Percentiles rank a stretch among this genome's conserved stretches.
Evolutionary conservation across 768 basidiomycete genomes (phyloP).

Genomic region (Leccinellum albellum): DNA sequence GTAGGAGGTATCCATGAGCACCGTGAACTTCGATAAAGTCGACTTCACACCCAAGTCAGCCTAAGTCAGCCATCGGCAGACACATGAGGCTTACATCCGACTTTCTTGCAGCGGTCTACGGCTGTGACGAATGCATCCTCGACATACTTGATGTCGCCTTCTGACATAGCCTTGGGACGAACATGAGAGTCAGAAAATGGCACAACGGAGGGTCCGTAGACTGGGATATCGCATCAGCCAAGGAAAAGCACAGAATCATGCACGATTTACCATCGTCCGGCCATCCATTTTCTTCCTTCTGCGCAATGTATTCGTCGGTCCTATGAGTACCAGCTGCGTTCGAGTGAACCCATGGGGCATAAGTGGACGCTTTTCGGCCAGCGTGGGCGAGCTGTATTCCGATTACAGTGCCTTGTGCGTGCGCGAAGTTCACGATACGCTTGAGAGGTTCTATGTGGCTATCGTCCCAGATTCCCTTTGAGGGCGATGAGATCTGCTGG

Average conservation of each 20-base stretch:
- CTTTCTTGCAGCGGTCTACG: constrained; percentile 49
- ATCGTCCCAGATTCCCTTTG: constrained; percentile 72
- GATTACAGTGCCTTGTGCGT: constrained; percentile 64
- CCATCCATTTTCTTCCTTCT: constrained; percentile 64
- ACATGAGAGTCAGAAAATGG: constrained; percentile 52
- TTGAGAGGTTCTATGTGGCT: constrained; percentile 67
- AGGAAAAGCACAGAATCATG: neutral
- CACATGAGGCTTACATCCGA: constrained; percentile 49
- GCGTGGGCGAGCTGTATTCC: constrained; percentile 82
- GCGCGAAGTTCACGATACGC: constrained; percentile 70
- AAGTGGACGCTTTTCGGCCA: constrained; percentile 64
- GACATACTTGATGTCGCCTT: constrained; percentile 50
- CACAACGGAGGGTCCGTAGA: constrained; percentile 57
- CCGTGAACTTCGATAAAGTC: constrained; percentile 72
- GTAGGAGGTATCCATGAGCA: constrained; percentile 64
- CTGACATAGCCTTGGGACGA: constrained; percentile 55
- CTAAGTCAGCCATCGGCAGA: neutral
- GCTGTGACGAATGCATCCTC: constrained; percentile 60
- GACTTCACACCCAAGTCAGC: constrained; percentile 35
- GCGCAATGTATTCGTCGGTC: constrained; percentile 34
- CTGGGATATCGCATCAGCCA: constrained; percentile 31
- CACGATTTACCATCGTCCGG: constrained; percentile 49
- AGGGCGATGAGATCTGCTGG: neutral
- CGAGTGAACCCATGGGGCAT: constrained; percentile 61
- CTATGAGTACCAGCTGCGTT: constrained; percentile 33